These are phyloP conservation scores for Neofusicoccum sp. DNA, from an alignment of 2,329 filamentous ascomycete genomes.

Conservation along the genomic window DNA sequence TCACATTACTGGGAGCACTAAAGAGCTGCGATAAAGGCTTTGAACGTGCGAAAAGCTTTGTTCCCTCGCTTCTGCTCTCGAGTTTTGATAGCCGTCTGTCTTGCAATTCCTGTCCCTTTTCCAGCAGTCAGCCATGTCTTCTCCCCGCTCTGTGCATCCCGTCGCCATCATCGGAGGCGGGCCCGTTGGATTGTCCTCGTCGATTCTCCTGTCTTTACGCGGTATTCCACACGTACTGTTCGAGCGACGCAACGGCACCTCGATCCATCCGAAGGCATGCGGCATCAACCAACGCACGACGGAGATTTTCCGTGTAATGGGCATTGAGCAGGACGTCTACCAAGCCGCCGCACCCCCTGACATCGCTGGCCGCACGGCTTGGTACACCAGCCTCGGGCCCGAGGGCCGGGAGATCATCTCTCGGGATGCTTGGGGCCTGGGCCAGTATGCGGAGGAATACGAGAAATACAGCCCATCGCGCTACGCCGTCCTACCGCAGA, in stretches of 20 bases:
- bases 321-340: constrained; percentile 31
- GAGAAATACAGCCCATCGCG: constrained; percentile 24
- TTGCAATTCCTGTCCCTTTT: not conserved
- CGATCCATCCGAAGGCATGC: constrained; percentile 35
- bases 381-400: constrained; percentile 29
- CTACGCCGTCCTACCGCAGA: constrained; percentile 35
- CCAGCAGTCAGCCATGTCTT: not conserved
- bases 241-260: constrained; percentile 32
- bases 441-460: constrained; percentile 5
- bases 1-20: not conserved
- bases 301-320: constrained; percentile 31
- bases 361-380: constrained; percentile 27
- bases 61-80: too few relatives aligned
- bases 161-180: constrained; percentile 26
- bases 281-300: constrained; percentile 32
- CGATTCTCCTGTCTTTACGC: constrained; percentile 31
- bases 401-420: constrained; percentile 28
- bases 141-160: not conserved
- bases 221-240: constrained; percentile 30
- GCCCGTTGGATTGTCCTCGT: constrained; percentile 28
- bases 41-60: not conserved
- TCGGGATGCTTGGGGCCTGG: constrained; percentile 4
- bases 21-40: not conserved
- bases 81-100: too few relatives aligned
- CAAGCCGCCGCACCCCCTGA: constrained; percentile 20